Base-by-base conservation (phyloP, 2,329 filamentous ascomycete genomes). In the Clonostachys byssicola region DNA sequence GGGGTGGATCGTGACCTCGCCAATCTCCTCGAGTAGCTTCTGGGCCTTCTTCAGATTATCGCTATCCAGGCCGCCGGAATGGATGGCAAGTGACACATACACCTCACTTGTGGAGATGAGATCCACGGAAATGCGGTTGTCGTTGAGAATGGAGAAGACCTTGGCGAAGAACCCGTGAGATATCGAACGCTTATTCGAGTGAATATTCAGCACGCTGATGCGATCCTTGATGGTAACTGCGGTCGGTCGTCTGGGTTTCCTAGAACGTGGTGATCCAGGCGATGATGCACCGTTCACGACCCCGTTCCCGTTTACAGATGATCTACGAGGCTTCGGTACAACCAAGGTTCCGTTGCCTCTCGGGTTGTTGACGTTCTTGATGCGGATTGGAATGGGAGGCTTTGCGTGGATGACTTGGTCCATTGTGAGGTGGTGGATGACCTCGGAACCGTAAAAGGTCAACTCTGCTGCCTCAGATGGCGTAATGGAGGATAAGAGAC, bases 401-500 rank as follows among this genome's bases (percentile, higher is more conserved):
- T 74, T 70, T n/a, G 89, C 89, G 59, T 89, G 88, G 62, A 94
- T 91, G 54, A 86, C 84, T 69, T 97, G 94, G 70, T 97, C 92
- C 92, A 99, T 97, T 58, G 94, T 99, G 63, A 96, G 87, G 54
- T 96, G 94, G 65, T 99, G 94, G 57, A 99, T 99, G 62, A 99
- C 94, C 67, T 99, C 94, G 51, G 92, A 92, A 52, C 89, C 89
- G 64, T 92, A 94, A 61, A 92, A 94, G 2, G 94, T 97, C 71
- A 99, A 75, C 67, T 99, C 94, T 12, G 94, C 92, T 3, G 94
- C 94, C 68, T 99, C 94, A 10, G 90, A 87, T 1, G 94, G 94
- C 5, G 92, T 96, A 63, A 99, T 96, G 46, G 86, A 85, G 12
- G 85, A 72, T 41, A 99, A 78, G n/a, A 99, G 76, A 42, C 87